Base-by-base conservation (phyloP, 768 basidiomycete species). In the Pleurotus cornucopiae region DNA sequence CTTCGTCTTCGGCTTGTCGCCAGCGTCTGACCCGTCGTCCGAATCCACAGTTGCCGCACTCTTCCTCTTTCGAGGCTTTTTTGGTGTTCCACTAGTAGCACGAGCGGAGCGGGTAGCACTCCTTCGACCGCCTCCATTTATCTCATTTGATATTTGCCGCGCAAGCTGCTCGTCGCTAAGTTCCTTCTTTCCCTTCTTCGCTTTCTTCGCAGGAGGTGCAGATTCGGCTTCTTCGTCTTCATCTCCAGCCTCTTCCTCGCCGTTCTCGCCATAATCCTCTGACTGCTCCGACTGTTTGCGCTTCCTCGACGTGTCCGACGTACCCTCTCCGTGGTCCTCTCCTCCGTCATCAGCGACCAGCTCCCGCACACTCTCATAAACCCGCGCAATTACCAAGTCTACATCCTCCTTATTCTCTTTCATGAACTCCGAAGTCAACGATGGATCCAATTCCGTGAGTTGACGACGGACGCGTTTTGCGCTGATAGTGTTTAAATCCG, bases 391-490 rank as follows among this genome's bases (percentile, higher is more conserved):
- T 54, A 90, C 66, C 6, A 68, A 68, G 69, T 95, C 87, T 55
- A 96, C 80, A 18, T 80, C 84, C 14, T 72, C 68, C 64, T 86
- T 89, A 70, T 88, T 71, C 61, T 82, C 78, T 64, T 85, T 88
- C 58, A 95, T 66, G 51, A 79, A 71, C 25, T 84, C 84, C 21
- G 76, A 55, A 6, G 86, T 83, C 54, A 91, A 65, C 16, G 76
- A 69, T 6, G 80, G 68, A 68, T 83, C 77, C 58, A 73, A 54
- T 58, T 81, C 82, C 56, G 74, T 63, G 59, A 94, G 73, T 66
- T 84, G 81, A 65, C 87, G 88, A 61, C 94, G 84, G 63, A 97
- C 92, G 71, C 85, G 85, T 73, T 92, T 96, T 46, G 93, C 94
- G 67, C 85, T 89, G 70, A 94, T 90, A 46, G 86, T 88, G 46